Conservation (phyloP, 2,329 filamentous ascomycete species). For the Aureobasidium lini region DNA sequence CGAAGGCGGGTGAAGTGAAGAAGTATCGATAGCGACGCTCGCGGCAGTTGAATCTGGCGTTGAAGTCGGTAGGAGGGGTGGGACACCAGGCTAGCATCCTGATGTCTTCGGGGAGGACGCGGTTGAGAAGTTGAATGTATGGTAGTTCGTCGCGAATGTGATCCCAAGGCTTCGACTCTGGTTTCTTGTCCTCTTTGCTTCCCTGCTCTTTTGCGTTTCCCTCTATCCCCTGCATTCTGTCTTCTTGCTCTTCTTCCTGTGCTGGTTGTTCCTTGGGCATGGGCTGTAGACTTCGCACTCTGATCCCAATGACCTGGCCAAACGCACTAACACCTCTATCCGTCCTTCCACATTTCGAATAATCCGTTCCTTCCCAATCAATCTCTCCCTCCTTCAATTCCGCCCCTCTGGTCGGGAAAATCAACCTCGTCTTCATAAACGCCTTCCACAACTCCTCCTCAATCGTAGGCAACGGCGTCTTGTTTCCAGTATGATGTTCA, state of each 20-base stretch:
- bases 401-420: conserved; percentile 53
- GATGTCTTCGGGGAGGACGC: conserved; percentile 81
- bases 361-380: conserved; percentile 78
- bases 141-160: conserved; percentile 72
- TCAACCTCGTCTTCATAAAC: conserved; percentile 70
- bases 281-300: conserved; percentile 72
- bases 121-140: conserved; percentile 78
- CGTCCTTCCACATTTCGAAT: conserved; percentile 91
- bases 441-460: conserved; percentile 95
- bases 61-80: conserved; percentile 68
- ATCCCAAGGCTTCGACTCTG: conserved; percentile 42
- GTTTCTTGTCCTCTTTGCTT: conserved; percentile 12
- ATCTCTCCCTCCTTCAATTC: conserved; percentile 43
- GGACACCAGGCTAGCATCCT: conserved; percentile 91
- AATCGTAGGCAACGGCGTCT: conserved; percentile 66
- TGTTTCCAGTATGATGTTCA: conserved; percentile 70
- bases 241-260: conserved; percentile 15
- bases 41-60: conserved; percentile 84
- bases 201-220: conserved; percentile 12
- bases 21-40: conserved; percentile 94
- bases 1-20: conserved; percentile 88
- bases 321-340: conserved; percentile 93
- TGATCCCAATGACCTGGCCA: conserved; percentile 82
- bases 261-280: conserved; percentile 17
- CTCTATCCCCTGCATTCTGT: conserved; percentile 15